phyloP scores from a whole-genome alignment of 2,329 filamentous ascomycete species.

The Chaetomiaceae sp. region DNA sequence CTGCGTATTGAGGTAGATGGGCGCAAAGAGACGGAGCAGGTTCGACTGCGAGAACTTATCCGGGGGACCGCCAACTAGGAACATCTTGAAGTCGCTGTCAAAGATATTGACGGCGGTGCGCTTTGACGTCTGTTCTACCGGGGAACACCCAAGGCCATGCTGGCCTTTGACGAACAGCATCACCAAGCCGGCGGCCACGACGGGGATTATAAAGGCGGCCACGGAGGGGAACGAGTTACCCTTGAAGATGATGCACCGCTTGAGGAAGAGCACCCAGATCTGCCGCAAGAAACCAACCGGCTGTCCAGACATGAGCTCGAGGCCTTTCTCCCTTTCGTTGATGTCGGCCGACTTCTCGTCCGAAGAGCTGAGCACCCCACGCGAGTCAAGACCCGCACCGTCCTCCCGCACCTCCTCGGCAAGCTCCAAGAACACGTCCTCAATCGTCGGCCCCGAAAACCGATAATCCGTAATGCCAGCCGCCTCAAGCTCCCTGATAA shows the following conservation, averaged over 20 bases:
- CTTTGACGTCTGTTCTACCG: conserved; percentile 44
- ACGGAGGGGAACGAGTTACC: conserved; percentile 74
- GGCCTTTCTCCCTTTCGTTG: conserved; percentile 32
- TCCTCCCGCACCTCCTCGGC: conserved; percentile 71
- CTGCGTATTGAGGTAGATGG: conserved; percentile 33
- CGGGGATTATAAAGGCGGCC: conserved; percentile 70
- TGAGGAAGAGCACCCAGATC: conserved; percentile 68
- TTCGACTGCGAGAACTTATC: conserved; percentile 35
- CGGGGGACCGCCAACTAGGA: conserved; percentile 42
- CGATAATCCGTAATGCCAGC: conserved; percentile 71
- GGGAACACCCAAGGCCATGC: conserved; percentile 48
- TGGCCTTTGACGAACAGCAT: conserved; percentile 67
- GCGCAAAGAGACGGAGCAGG: conserved; percentile 36
- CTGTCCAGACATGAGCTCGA: conserved; percentile 63
- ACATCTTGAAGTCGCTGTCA: conserved; percentile 35
- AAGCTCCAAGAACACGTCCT: conserved; percentile 85
- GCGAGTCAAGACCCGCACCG: conserved; percentile 5
- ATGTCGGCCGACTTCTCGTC: conserved; percentile 29
- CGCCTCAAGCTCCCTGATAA: conserved; percentile 66
- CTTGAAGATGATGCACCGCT: conserved; percentile 71
- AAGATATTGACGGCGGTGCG: conserved; percentile 36
- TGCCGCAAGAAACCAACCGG: conserved; percentile 67
- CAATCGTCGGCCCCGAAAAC: conserved; percentile 83
- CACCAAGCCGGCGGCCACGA: conserved; percentile 74
- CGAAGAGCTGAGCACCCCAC: conserved; percentile 13